phyloP scores from a whole-genome alignment of 78 protist species.

The Polysphondylium violaceum region DNA sequence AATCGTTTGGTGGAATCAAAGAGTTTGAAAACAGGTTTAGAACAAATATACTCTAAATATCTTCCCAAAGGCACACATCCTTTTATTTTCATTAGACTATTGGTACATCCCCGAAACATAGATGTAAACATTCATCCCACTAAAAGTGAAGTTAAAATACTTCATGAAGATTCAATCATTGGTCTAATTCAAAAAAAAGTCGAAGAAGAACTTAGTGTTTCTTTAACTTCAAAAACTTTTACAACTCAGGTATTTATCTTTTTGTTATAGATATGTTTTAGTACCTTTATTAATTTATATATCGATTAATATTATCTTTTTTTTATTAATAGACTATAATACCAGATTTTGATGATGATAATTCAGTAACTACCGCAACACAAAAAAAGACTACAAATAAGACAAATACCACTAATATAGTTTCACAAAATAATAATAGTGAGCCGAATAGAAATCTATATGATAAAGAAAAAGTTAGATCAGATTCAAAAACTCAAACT shows the following conservation, averaged over 20 bases:
- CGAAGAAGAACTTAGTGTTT: constrained; percentile 27
- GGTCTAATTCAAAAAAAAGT: constrained; percentile 54
- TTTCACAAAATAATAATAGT: neutral
- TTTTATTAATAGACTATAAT: neutral
- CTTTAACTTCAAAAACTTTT: constrained; percentile 41
- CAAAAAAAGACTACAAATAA: neutral
- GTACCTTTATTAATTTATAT: neutral
- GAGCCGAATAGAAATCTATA: neutral
- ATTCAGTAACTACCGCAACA: neutral
- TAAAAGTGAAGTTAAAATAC: constrained; percentile 83
- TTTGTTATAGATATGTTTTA: neutral
- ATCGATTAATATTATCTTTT: neutral
- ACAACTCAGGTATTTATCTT: constrained; percentile 55
- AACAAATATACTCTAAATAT: constrained; percentile 78
- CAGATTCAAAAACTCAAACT: constrained; percentile 73
- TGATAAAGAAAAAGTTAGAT: constrained; percentile 51
- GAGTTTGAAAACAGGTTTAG: constrained; percentile 81
- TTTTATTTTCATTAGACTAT: constrained; percentile 87
- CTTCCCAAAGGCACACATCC: constrained; percentile 91
- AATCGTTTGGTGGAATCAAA: constrained; percentile 93
- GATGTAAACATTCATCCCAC: constrained; percentile 99
- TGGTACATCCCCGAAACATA: constrained; percentile 83
- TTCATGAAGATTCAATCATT: constrained; percentile 66
- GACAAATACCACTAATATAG: neutral
- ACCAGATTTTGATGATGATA: constrained; percentile 30